Base-by-base conservation (phyloP, 495 filamentous ascomycete genomes). In the Halenospora varia region DNA sequence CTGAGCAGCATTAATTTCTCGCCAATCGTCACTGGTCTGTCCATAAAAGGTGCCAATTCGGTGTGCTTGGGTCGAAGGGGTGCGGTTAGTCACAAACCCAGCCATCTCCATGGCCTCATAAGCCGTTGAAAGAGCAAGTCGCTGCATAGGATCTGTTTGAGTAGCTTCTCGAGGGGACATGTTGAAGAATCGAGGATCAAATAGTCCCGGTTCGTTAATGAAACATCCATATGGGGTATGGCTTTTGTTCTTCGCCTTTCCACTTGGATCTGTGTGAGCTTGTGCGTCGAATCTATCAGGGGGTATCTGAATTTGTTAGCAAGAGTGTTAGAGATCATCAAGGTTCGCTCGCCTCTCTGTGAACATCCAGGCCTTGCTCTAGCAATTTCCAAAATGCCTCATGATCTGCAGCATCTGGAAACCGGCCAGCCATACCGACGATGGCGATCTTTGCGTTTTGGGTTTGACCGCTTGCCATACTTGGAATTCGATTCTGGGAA, bases 41-140 rank as follows among this genome's bases (percentile, higher is more conserved):
- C 92, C 92, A 67, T 95, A 95, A 70, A 96, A 97, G 17, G 89
- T 91, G 23, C 92, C 92, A 52, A 96, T 88, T 3, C 92, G 82
- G 67, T 94, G 86, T 17, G 89, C 76, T 61, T 87, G 84, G 0
- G 90, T 94, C 0, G 90, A 91, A 0, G 88, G 89, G 0, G 92
- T 95, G 53, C 88, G 78, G 68, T 96, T 90, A 0, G 90, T 88
- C 25, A 95, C 88, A 64, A 92, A 92, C 0, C 92, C 92, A 25
- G 89, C 86, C 86, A 90, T 65, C 35, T 87, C 83, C 26, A 87
- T 66, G 2, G 80, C 81, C 56, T 79, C 78, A 60, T 82, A 85
- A 2, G 80, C 75, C 8, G 75, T 74, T 58, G 84, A 77, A 17
- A 87, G 72, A 19, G 77, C 59, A 46, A 81, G 62, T 25, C 82